Evolutionary conservation across 257 asterid genomes (phyloP), one percentile per base, ranked within the genome.

Genomic region (Mitragyna speciosa): DNA sequence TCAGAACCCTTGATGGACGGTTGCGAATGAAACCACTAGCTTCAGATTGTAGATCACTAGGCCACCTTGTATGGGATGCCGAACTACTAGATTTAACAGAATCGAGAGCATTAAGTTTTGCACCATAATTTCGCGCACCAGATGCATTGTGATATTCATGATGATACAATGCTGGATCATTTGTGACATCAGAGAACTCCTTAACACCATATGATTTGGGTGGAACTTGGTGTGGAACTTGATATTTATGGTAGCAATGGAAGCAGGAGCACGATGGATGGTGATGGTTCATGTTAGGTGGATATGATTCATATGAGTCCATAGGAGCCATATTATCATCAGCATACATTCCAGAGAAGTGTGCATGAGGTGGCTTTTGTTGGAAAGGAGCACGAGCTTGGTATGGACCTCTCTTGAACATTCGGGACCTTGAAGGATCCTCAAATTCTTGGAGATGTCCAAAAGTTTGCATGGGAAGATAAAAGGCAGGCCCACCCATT

Each of bases 191-290:
- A 26, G 87, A 75, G 86, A 84, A 87, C 80, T 73, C 78, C 22
- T 77, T 84, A 81, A 82, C 84, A 74, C 75, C 65, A 70, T 81
- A 85, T 79, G 82, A 80, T 69, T 82, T n/a, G 15, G 89, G 83
- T 33, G 78, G 82, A 72, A 54, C 75, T 63, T 76, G 88, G 48
- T 79, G 39, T 45, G 76, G 79, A 80, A 73, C 78, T 76, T 77
- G 93, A 78, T 87, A 83, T 75, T 76, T 81, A 75, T 80, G 78
- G 67, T 69, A 86, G 89, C 97, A 94, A 31, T 87, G 89, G 81
- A 89, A 82, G 71, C 98, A 95, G 41, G 91, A 83, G 84, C 98
- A 95, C 65, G 96, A 93, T 7, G 91, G 89, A 81, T 89, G 94
- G 79, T 92, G 97, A 73, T 63, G 89, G 85, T 74, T 85, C 47